phyloP scores from a whole-genome alignment of 2,329 filamentous ascomycete species.

The Alternaria viburni region DNA sequence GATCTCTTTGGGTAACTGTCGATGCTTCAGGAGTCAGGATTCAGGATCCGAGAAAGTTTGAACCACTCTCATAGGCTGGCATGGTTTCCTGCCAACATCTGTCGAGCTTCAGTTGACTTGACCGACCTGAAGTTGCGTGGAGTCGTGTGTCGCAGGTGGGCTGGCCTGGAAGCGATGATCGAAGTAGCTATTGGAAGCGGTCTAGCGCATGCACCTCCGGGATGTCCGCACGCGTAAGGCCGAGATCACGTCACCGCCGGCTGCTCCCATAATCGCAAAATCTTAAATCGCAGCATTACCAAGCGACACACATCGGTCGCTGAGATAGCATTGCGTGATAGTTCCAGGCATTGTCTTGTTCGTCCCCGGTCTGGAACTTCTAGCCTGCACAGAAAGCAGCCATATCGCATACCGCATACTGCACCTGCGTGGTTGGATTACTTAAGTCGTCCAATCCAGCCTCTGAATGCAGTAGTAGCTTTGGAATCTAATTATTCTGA shows the following conservation, averaged over 20 bases:
- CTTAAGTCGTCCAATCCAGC: conserved; percentile 30
- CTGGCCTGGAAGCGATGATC: conserved; percentile 25
- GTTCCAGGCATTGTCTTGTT: conserved; percentile 7
- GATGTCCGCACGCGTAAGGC: conserved; percentile 7
- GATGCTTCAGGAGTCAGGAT: conserved; percentile 3
- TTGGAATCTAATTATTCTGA: conserved; percentile 24
- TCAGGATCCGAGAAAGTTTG: conserved; percentile 2
- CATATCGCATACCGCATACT: neutral
- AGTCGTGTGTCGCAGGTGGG: conserved; percentile 11
- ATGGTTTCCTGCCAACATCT: conserved; percentile 16
- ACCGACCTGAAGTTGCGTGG: conserved; percentile 13
- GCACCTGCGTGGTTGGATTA: conserved; percentile 33
- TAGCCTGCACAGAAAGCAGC: conserved; percentile 1
- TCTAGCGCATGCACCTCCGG: conserved; percentile 20
- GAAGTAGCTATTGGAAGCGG: conserved; percentile 18
- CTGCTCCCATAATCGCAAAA: conserved; percentile 29
- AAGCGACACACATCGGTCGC: conserved; percentile 7
- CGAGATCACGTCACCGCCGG: conserved; percentile 14
- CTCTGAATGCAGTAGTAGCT: conserved; percentile 13
- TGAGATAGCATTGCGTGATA: neutral
- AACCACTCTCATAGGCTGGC: conserved; percentile 11
- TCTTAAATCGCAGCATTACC: conserved; percentile 16
- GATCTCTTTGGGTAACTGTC: conserved; percentile 1
- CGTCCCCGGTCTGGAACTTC: conserved; percentile 5
- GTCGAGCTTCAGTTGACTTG: neutral